Conservation (phyloP, 345 rosid species). For the Melastoma malabathricum region DNA sequence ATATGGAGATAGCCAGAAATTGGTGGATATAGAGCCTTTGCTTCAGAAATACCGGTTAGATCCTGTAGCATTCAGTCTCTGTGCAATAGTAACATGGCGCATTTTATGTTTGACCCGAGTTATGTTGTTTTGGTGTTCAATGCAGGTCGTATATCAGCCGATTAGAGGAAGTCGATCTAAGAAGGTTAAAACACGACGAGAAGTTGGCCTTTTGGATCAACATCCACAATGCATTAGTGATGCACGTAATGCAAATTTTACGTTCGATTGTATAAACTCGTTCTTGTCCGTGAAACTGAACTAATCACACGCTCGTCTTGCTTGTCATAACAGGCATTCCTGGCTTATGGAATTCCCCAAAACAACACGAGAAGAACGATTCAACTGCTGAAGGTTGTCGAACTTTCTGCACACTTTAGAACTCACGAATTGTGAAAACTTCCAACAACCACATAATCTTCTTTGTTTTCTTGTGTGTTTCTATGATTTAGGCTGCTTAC, state of each 20-base stretch:
- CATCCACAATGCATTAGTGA: slow-evolving; percentile 79
- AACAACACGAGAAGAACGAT: slow-evolving; percentile 76
- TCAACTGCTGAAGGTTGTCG: slow-evolving; percentile 58
- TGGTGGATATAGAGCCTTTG: slow-evolving; percentile 63
- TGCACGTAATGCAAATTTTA: slow-evolving; percentile 57
- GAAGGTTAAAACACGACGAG: slow-evolving; percentile 74
- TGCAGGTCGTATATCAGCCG: slow-evolving; percentile 68
- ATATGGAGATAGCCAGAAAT: slow-evolving; percentile 62
- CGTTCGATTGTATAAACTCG: neutral
- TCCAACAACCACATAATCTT: no score
- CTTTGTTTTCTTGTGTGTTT: no score
- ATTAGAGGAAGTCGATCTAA: slow-evolving; percentile 60
- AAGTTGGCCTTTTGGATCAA: slow-evolving; percentile 96
- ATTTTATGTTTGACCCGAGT: no score
- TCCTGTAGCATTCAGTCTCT: no score
- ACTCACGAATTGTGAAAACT: slow-evolving; percentile 2
- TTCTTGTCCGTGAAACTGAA: no score
- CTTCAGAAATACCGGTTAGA: slow-evolving; percentile 68
- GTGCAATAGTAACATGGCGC: no score
- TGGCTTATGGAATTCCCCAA: slow-evolving; percentile 88
- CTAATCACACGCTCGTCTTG: neutral
- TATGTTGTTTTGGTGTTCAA: neutral
- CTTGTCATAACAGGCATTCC: slow-evolving; percentile 42
- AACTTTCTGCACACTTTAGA: neutral
- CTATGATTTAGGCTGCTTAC: slow-evolving; percentile 69